These are phyloP conservation scores for Cetradonia linearis DNA, from an alignment of 495 filamentous ascomycete genomes.

Conservation along the genomic window DNA sequence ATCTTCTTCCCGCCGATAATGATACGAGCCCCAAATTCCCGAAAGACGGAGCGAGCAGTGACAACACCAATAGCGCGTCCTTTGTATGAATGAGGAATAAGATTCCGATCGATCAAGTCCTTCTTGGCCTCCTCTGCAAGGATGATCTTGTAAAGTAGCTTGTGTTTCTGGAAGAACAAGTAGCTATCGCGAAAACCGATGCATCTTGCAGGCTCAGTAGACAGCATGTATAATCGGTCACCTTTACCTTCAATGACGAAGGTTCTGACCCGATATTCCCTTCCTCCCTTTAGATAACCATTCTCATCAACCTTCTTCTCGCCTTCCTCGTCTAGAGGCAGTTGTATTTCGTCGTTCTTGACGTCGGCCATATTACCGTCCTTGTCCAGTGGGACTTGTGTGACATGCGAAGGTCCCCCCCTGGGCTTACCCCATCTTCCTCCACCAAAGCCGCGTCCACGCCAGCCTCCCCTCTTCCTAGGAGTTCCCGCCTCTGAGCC, in stretches of 20 bases:
- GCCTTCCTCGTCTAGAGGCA: constrained; percentile 80
- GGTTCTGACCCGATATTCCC: constrained; percentile 88
- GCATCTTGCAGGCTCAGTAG: constrained; percentile 90
- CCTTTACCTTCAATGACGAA: constrained; percentile 79
- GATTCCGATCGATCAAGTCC: constrained; percentile 83
- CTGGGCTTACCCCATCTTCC: constrained; percentile 55
- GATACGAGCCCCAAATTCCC: constrained; percentile 91
- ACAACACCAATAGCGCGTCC: constrained; percentile 95
- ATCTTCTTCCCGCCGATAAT: constrained; percentile 81
- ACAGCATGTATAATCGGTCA: constrained; percentile 92
- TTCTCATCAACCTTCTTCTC: constrained; percentile 87
- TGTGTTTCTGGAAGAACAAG: constrained; percentile 96
- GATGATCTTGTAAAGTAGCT: constrained; percentile 89
- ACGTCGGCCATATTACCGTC: constrained; percentile 90
- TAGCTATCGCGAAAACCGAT: constrained; percentile 96
- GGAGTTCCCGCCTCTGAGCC: constrained; percentile 49
- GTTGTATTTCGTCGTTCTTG: constrained; percentile 77
- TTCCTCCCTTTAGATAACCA: constrained; percentile 65
- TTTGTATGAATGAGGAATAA: constrained; percentile 97
- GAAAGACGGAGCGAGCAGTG: constrained; percentile 90
- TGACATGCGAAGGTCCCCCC: constrained; percentile 64
- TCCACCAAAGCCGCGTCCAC: constrained; percentile 59
- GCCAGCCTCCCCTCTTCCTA: constrained; percentile 53
- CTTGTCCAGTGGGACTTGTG: constrained; percentile 81
- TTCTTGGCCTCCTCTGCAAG: constrained; percentile 86